Percentiles rank a stretch among this genome's conserved stretches.
phyloP scores from a whole-genome alignment of 306 rosid species.

The Ammopiptanthus mongolicus region DNA sequence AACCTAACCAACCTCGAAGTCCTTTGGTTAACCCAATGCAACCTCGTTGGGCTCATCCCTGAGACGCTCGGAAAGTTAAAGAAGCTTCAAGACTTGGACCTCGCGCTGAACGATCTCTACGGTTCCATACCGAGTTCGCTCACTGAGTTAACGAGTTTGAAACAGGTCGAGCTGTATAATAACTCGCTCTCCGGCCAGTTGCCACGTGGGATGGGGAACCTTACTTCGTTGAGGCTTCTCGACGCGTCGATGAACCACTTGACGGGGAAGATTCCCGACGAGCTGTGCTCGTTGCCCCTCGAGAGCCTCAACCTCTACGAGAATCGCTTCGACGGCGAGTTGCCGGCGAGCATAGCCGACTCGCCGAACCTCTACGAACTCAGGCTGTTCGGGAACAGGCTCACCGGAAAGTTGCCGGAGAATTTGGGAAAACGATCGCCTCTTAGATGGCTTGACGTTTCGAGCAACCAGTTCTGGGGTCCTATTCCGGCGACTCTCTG shows the following conservation, averaged over 20 bases:
- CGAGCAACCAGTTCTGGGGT: constrained; percentile 67
- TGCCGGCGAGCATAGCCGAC: constrained; percentile 64
- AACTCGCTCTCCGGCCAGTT: constrained; percentile 73
- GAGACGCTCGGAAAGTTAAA: constrained; percentile 50
- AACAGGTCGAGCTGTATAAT: constrained; percentile 76
- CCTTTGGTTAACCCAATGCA: constrained; percentile 68
- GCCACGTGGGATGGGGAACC: constrained; percentile 59
- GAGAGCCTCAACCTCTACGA: constrained; percentile 78
- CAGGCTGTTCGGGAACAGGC: constrained; percentile 55
- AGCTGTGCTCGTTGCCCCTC: constrained; percentile 49
- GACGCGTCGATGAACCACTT: constrained; percentile 83
- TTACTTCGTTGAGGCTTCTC: constrained; percentile 48
- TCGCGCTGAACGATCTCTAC: constrained; percentile 53
- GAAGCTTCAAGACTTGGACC: constrained; percentile 57
- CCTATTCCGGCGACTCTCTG: constrained; percentile 61
- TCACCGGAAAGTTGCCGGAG: constrained; percentile 63
- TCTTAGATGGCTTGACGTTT: constrained; percentile 59
- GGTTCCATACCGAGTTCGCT: constrained; percentile 67
- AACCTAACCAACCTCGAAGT: constrained; percentile 68
- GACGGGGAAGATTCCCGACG: constrained; percentile 64
- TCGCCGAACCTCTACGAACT: constrained; percentile 62
- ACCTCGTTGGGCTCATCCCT: constrained; percentile 68
- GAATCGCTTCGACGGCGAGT: constrained; percentile 63
- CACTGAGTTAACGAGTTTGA: constrained; percentile 42
- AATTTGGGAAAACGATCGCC: constrained; percentile 63